These are phyloP conservation scores for Sporothrix schenckii DNA, from an alignment of 2,329 filamentous ascomycete genomes.

Conservation along the genomic window DNA sequence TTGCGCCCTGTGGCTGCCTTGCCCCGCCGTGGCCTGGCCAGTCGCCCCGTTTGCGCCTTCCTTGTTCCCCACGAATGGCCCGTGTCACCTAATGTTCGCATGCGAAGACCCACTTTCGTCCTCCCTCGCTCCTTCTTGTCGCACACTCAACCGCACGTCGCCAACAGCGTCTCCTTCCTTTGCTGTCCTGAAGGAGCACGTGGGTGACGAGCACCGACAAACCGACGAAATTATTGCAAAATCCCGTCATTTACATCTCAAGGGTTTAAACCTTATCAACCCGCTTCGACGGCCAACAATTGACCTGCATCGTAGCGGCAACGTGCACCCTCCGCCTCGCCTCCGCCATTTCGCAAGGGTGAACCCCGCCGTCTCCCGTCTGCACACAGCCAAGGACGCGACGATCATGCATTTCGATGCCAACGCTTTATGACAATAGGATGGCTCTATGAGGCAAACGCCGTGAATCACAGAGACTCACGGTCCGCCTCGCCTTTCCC, in stretches of 20 bases:
- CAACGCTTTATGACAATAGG: background rate
- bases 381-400: background rate
- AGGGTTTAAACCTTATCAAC: background rate
- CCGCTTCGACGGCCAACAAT: background rate
- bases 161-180: background rate
- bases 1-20: conserved; percentile 16
- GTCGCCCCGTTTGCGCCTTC: background rate
- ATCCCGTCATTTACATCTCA: background rate
- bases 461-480: background rate
- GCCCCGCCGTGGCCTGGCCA: conserved; percentile 15
- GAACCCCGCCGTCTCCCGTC: background rate
- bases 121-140: conserved; percentile 14
- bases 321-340: background rate
- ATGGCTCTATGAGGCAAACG: background rate
- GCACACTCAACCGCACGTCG: background rate
- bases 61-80: conserved; percentile 13
- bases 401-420: conserved; percentile 7
- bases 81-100: background rate
- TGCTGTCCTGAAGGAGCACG: background rate
- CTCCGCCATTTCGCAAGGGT: background rate
- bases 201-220: background rate
- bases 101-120: background rate
- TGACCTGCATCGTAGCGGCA: background rate
- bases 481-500: background rate
- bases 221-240: background rate